Conservation (phyloP, 225 moss, liverwort and hornwort species). For the Pseudisothecium myosuroides region DNA sequence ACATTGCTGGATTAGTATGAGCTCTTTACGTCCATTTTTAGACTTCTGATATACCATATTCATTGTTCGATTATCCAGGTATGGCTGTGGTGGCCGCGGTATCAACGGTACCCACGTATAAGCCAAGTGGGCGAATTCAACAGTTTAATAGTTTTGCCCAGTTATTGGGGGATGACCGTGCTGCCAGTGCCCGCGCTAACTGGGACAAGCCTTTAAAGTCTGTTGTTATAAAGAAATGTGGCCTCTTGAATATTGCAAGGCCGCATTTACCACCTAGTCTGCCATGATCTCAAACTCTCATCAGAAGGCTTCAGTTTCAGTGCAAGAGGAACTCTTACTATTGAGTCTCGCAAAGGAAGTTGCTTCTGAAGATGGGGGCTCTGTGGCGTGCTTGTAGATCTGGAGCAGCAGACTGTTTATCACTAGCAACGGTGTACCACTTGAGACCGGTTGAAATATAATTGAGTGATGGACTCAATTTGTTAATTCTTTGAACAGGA, state of each 20-base stretch:
- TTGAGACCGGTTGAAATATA: background rate
- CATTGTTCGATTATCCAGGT: conserved; percentile 32
- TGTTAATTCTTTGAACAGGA: background rate
- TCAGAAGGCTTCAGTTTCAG: background rate
- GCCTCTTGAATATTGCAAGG: conserved; percentile 45
- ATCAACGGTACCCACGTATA: conserved; percentile 72
- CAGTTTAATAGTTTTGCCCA: conserved; percentile 89
- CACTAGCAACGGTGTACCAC: background rate
- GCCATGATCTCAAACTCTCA: background rate
- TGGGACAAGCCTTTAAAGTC: conserved; percentile 91
- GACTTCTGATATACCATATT: background rate
- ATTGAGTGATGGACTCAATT: background rate
- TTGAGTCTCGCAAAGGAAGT: background rate
- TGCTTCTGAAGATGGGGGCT: background rate
- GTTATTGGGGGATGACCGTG: conserved; percentile 85
- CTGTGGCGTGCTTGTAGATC: background rate
- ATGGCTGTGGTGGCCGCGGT: conserved; percentile 82
- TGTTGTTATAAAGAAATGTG: conserved; percentile 82
- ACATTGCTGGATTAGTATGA: background rate
- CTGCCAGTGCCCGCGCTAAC: conserved; percentile 75
- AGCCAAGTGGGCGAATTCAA: conserved; percentile 67
- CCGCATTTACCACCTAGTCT: conserved; percentile 44
- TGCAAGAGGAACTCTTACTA: background rate
- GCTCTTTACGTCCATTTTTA: background rate
- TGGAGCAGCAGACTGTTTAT: background rate